Evolutionary conservation across 495 filamentous ascomycete species (phyloP).

Genomic region (Trichoderma orchidacearum): DNA sequence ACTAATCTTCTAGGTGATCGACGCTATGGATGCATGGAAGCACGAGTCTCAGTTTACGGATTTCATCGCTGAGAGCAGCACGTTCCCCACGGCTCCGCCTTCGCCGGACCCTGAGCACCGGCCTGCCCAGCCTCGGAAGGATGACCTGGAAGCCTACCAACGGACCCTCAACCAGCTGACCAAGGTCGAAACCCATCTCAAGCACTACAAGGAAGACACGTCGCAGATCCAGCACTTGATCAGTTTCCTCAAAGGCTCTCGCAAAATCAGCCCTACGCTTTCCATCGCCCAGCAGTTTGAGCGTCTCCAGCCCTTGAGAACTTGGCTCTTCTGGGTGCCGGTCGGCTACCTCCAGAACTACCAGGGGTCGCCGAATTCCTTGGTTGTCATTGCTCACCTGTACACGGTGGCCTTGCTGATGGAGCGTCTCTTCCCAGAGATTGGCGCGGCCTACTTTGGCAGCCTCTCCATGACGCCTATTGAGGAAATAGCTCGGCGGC

Average conservation of each 20-base stretch:
- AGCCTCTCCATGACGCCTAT: constrained; percentile 61
- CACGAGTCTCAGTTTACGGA: constrained; percentile 74
- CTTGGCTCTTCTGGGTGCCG: constrained; percentile 94
- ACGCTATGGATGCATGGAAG: constrained; percentile 88
- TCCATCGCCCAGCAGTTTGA: constrained; percentile 74
- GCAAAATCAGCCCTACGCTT: constrained; percentile 57
- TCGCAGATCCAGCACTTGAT: constrained; percentile 66
- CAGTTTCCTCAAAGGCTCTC: constrained; percentile 66
- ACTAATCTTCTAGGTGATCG: constrained; percentile 49
- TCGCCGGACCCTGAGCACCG: constrained; percentile 44
- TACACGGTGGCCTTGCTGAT: constrained; percentile 77
- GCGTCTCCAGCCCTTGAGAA: constrained; percentile 68
- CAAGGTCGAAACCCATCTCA: constrained; percentile 54
- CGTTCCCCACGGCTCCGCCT: constrained; percentile 47
- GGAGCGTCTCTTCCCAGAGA: constrained; percentile 82
- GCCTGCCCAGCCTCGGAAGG: constrained; percentile 43
- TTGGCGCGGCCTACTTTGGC: constrained; percentile 77
- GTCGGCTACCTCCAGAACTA: constrained; percentile 49
- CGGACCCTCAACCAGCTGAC: constrained; percentile 55
- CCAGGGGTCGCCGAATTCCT: constrained; percentile 43
- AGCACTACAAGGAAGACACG: constrained; percentile 58
- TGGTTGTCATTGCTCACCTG: constrained; percentile 81
- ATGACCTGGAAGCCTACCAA: constrained; percentile 55
- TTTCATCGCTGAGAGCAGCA: constrained; percentile 65
- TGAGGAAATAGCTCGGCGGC: constrained; percentile 59